phyloP scores from a whole-genome alignment of 371 early-diverging fungal species.

The Choanephora cucurbitarum region DNA sequence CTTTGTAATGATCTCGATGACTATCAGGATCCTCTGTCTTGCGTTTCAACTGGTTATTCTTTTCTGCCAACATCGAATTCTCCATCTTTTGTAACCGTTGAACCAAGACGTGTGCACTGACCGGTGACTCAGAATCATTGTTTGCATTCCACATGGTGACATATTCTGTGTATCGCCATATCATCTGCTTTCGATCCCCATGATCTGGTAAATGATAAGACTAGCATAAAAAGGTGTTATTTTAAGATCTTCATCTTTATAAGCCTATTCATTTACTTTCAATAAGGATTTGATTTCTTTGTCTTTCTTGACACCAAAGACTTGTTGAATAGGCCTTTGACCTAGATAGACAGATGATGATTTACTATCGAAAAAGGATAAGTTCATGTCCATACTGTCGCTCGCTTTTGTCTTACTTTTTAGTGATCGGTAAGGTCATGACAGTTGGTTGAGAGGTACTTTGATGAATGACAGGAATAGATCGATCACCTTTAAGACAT shows the following conservation, averaged over 20 bases:
- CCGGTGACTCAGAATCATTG: conserved; percentile 22
- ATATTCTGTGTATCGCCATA: conserved; percentile 33
- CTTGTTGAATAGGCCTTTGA: conserved; percentile 11
- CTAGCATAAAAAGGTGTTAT: neutral
- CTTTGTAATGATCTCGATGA: conserved; percentile 7
- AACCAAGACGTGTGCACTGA: conserved; percentile 13
- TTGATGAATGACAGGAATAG: neutral
- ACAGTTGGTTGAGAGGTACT: conserved; percentile 4
- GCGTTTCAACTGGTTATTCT: conserved; percentile 11
- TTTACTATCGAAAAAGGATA: neutral
- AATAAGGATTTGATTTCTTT: conserved; percentile 12
- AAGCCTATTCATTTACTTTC: too few species aligned
- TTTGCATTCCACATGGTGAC: conserved; percentile 26
- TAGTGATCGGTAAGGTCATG: neutral
- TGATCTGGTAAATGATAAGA: conserved; percentile 22
- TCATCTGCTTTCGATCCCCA: conserved; percentile 20
- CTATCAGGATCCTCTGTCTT: conserved; percentile 12
- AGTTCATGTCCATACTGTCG: neutral
- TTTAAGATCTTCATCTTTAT: too few species aligned
- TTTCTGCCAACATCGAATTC: neutral
- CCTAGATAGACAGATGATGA: conserved; percentile 8
- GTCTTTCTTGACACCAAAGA: conserved; percentile 16
- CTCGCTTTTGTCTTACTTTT: neutral
- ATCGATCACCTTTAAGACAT: conserved; percentile 21
- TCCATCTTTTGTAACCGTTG: conserved; percentile 17